Evolutionary conservation across 1,284 basidiomycete genomes (phyloP), one percentile per base, ranked within the genome.

Genomic region (Sphagnurus paluster): DNA sequence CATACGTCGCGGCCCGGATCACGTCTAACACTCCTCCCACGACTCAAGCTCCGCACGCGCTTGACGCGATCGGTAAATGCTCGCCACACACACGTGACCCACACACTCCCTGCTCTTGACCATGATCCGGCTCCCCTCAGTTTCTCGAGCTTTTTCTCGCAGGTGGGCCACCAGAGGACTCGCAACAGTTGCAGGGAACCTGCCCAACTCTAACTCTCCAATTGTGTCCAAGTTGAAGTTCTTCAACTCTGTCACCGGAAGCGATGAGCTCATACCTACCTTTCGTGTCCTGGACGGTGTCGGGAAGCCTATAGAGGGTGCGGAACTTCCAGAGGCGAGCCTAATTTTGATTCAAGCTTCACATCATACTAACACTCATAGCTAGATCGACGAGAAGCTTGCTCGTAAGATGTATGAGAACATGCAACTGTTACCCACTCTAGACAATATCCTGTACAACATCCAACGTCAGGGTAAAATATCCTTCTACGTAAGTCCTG

Each of bases 401-500:
- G 88, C 89, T n/a, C 75, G 79, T 41, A 81, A 71, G 60, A 72
- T 94, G 77, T 92, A 94, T 59, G 82, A 88, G 64, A 75, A 84
- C 47, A 94, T 94, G 91, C 80, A 83, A 26, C 75, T 93, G 17
- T 72, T 96, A 32, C 93, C 93, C 0, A 82, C 84, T 26, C 74
- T 96, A 60, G 93, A 97, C 68, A 93, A 86, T 54, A 75, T 95
- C 20, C 75, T 97, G 16, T 92, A 94, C 69, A 95, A 94, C 59
- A 83, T 94, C 2, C 93, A 97, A 64, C 79, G 93, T 13, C 93
- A 97, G 67, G 93, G 93, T 21, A 91, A 94, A 61, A 93, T 95
- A 58, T 91, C 90, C 4, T 97, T 97, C 69, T 95, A 95, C 67
- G 92, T 93, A 60, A 60, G 84, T 73, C 3, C 4, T 7, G n/a